phyloP scores from a whole-genome alignment of 2,329 filamentous ascomycete genomes.

The Beauveria varroae region DNA sequence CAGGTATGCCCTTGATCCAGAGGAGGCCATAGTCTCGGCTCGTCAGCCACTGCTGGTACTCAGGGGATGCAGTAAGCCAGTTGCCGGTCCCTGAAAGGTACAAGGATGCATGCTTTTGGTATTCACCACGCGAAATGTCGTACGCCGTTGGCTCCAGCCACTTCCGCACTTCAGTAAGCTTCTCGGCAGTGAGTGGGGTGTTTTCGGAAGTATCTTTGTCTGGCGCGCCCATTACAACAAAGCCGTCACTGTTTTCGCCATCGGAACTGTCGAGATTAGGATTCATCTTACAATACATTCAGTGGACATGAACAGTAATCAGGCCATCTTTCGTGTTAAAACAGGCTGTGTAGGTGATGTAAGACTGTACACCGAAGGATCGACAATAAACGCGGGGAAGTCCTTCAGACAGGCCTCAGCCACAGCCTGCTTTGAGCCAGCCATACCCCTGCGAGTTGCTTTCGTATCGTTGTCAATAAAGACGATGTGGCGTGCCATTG shows the following conservation, averaged over 20 bases:
- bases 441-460: background rate
- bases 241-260: constrained; percentile 1
- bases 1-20: constrained; percentile 30
- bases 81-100: constrained; percentile 16
- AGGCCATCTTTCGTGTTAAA: background rate
- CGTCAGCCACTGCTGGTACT: constrained; percentile 15
- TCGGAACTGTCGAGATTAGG: background rate
- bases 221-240: background rate
- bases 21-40: constrained; percentile 16
- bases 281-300: background rate
- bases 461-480: background rate
- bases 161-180: constrained; percentile 15
- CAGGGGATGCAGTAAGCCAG: constrained; percentile 14
- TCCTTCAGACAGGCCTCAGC: background rate
- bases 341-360: background rate
- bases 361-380: background rate
- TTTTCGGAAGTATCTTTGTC: too few species aligned
- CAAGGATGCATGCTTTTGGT: constrained; percentile 19
- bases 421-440: background rate
- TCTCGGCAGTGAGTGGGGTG: background rate
- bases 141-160: constrained; percentile 26
- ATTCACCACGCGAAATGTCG: constrained; percentile 19
- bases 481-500: background rate
- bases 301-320: background rate
- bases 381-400: background rate